These are phyloP conservation scores for Benincasa hispida DNA, from an alignment of 306 rosid genomes.

Conservation along the genomic window DNA sequence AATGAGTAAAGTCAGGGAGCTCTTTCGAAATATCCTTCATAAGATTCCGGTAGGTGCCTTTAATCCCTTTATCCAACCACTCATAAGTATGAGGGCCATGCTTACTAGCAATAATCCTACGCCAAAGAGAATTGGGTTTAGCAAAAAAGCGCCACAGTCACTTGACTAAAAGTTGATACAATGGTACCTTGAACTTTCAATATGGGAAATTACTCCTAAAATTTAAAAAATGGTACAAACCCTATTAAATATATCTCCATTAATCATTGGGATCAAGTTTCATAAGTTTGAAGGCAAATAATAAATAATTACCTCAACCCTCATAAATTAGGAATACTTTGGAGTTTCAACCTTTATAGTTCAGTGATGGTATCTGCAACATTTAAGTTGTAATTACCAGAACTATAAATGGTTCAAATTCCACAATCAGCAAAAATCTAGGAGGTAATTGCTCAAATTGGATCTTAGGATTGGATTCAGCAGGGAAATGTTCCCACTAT, in stretches of 20 bases:
- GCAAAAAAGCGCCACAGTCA: no score
- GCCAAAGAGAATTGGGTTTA: no score
- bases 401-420: background rate
- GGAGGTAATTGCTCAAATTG: background rate
- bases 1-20: no score
- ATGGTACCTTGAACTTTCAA: background rate
- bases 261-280: background rate
- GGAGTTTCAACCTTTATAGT: background rate
- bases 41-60: no score
- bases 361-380: background rate
- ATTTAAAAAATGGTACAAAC: background rate
- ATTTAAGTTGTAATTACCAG: background rate
- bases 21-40: no score
- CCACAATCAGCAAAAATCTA: background rate
- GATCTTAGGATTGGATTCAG: background rate
- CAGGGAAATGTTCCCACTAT: no score
- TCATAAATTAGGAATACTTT: background rate
- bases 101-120: no score
- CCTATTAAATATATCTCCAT: background rate
- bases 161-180: background rate
- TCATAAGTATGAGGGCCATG: no score
- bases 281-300: background rate
- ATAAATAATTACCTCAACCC: no score
- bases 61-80: no score
- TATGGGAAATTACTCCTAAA: background rate